Conservation (phyloP, 768 basidiomycete species). For the Rhodotorula paludigena region DNA sequence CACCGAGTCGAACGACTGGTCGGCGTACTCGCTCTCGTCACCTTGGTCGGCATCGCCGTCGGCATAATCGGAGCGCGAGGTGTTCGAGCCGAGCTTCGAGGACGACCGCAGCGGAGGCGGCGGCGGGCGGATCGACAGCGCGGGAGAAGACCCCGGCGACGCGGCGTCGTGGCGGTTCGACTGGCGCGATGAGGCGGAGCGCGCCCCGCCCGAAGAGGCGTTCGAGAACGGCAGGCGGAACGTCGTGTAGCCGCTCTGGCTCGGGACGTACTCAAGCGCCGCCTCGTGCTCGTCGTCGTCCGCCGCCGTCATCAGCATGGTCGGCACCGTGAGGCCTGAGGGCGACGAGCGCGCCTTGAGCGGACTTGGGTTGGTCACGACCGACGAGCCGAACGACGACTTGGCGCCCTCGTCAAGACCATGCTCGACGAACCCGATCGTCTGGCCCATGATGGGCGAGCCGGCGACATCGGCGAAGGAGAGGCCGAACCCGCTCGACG, state of each 20-base stretch:
- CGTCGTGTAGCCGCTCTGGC: background rate
- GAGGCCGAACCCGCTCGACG: background rate
- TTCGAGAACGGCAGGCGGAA: background rate
- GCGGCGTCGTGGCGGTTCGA: background rate
- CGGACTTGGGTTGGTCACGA: background rate
- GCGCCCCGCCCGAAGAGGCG: too few relatives aligned
- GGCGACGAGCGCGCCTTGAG: background rate
- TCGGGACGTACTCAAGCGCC: background rate
- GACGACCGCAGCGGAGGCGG: background rate
- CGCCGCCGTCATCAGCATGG: background rate
- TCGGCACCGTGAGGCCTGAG: too few relatives aligned
- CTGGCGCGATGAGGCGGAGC: background rate
- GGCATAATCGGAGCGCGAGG: too few relatives aligned
- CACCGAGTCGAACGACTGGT: conserved; percentile 5
- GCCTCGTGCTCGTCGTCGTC: background rate
- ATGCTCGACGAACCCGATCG: background rate
- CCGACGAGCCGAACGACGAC: background rate
- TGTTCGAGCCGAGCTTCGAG: background rate
- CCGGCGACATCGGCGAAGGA: background rate
- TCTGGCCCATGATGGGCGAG: conserved; percentile 18
- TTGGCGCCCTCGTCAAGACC: conserved; percentile 2
- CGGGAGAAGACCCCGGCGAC: too few relatives aligned
- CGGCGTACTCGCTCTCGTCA: background rate
- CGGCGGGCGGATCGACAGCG: background rate
- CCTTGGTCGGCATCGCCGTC: too few relatives aligned